These are phyloP conservation scores for Pseudogymnoascus sp. DNA, from an alignment of 2,329 filamentous ascomycete genomes.

Conservation along the genomic window DNA sequence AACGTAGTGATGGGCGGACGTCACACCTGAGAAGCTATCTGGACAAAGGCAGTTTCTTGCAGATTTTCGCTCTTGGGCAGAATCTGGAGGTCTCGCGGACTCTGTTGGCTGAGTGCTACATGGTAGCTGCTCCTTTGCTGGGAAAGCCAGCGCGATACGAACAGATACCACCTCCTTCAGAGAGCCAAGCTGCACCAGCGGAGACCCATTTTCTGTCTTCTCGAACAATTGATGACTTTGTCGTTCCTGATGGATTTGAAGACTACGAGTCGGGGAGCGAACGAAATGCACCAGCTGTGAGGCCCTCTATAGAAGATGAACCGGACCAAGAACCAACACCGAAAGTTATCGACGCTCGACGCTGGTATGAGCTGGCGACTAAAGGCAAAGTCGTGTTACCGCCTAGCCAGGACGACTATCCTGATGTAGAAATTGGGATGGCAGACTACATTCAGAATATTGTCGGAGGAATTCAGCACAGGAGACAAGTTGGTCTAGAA, in stretches of 20 bases:
- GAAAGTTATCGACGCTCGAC: not conserved
- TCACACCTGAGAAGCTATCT: not conserved
- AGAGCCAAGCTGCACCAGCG: not conserved
- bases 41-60: not conserved
- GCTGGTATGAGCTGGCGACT: conserved; percentile 1
- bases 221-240: conserved; percentile 19
- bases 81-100: not conserved
- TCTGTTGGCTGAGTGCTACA: not conserved
- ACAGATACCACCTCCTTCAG: not conserved
- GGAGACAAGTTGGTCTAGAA: not conserved
- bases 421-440: conserved; percentile 3
- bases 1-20: not conserved
- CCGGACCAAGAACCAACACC: not conserved
- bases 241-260: conserved; percentile 22
- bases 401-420: not conserved
- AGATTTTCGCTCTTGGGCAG: not conserved
- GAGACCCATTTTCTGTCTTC: not conserved
- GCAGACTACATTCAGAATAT: conserved; percentile 7
- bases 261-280: conserved; percentile 3
- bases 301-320: not conserved
- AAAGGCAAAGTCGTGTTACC: not conserved
- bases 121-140: not conserved
- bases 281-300: not conserved
- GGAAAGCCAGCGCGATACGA: conserved; percentile 1
- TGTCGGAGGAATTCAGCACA: not conserved